phyloP scores from a whole-genome alignment of 768 basidiomycete species.

The Boletus reticuloceps region DNA sequence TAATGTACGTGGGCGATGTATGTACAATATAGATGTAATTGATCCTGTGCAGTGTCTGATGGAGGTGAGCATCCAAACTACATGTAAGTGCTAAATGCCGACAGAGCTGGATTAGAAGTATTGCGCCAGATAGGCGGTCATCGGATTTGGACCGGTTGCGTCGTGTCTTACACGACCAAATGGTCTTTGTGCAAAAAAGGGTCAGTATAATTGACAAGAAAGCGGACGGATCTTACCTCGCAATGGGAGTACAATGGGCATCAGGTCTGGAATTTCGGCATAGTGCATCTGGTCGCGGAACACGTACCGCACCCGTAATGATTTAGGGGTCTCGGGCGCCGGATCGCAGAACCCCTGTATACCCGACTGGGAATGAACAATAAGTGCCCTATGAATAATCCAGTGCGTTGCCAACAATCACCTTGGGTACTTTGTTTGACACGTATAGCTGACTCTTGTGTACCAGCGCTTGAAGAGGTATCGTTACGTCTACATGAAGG shows the following conservation, averaged over 20 bases:
- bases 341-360: conserved; percentile 91
- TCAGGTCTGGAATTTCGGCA: conserved; percentile 71
- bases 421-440: conserved; percentile 74
- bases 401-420: conserved; percentile 23
- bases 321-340: conserved; percentile 68
- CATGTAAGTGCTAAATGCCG: neutral
- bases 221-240: conserved; percentile 50
- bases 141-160: neutral
- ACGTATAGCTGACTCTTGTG: conserved; percentile 76
- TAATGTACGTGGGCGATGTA: conserved; percentile 24
- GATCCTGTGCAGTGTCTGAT: conserved; percentile 14
- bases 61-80: conserved; percentile 6
- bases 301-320: conserved; percentile 67
- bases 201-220: conserved; percentile 3
- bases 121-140: conserved; percentile 2
- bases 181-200: conserved; percentile 23
- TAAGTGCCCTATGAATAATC: conserved; percentile 2
- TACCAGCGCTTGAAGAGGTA: conserved; percentile 80
- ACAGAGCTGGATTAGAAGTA: conserved; percentile 1
- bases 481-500: conserved; percentile 71
- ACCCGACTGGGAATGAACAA: conserved; percentile 44
- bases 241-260: conserved; percentile 70
- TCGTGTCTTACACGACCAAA: conserved; percentile 22
- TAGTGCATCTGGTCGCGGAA: conserved; percentile 76
- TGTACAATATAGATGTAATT: conserved; percentile 26